phyloP scores from a whole-genome alignment of 352 stramenopile species.

The Globisporangium spinosum region DNA sequence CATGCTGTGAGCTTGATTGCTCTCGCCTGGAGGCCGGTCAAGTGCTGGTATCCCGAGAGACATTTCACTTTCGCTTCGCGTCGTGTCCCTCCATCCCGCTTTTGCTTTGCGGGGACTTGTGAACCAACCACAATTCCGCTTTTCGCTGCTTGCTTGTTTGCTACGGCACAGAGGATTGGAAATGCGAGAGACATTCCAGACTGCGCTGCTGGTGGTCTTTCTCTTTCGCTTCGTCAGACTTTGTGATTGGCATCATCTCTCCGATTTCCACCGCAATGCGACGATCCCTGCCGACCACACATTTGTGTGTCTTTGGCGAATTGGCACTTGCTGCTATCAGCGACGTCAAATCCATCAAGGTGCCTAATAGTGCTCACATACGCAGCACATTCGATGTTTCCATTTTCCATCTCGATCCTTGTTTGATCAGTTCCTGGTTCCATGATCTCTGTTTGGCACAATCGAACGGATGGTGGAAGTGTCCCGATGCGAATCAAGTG shows the following conservation, averaged over 20 bases:
- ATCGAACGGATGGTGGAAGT: neutral
- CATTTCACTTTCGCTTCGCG: neutral
- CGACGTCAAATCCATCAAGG: neutral
- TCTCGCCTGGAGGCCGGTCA: neutral
- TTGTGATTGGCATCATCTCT: neutral
- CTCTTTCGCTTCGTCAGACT: constrained; percentile 2
- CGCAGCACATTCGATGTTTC: neutral
- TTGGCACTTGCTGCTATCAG: neutral
- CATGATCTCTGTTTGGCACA: neutral
- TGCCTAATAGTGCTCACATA: neutral
- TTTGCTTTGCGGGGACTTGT: neutral
- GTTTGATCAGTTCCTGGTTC: neutral
- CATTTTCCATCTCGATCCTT: neutral
- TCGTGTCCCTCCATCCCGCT: neutral
- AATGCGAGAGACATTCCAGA: constrained; percentile 1
- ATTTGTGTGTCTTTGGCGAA: neutral
- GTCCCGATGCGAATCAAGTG: neutral
- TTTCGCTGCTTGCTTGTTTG: constrained; percentile 1
- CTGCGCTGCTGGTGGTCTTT: constrained; percentile 1
- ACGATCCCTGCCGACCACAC: constrained; percentile 4
- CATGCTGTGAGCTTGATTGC: neutral
- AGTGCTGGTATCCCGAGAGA: neutral
- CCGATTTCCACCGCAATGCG: neutral
- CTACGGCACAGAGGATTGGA: neutral
- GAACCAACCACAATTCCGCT: neutral